Percentiles rank a stretch among this genome's conserved stretches.
Conservation (phyloP, 768 basidiomycete species). For the Leucocoprinus sp. region DNA sequence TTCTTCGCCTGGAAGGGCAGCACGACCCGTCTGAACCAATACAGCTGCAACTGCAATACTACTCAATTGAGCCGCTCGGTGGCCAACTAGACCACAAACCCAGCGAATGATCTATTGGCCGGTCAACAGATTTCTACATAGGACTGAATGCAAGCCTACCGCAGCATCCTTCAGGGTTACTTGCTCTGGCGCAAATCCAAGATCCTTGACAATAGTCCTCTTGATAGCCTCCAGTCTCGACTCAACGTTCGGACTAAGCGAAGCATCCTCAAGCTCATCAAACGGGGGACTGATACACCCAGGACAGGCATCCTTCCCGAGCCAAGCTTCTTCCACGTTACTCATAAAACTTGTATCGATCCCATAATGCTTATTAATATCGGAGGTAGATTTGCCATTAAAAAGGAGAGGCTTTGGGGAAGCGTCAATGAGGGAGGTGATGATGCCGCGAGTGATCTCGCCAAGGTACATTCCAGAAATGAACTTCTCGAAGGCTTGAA, state of each 20-base stretch:
- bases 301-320: constrained; percentile 26
- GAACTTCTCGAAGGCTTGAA: constrained; percentile 96
- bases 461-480: constrained; percentile 99
- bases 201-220: constrained; percentile 48
- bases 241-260: constrained; percentile 23
- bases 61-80: constrained; percentile 76
- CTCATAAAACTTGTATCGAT: constrained; percentile 93
- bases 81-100: constrained; percentile 69
- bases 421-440: constrained; percentile 76
- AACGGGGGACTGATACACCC: constrained; percentile 30
- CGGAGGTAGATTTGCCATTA: constrained; percentile 60
- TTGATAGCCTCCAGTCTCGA: constrained; percentile 47
- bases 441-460: constrained; percentile 81
- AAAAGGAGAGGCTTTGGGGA: constrained; percentile 69
- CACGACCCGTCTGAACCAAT: constrained; percentile 71
- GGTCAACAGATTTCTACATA: not conserved
- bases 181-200: constrained; percentile 50
- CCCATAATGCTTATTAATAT: constrained; percentile 87
- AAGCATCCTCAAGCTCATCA: constrained; percentile 24
- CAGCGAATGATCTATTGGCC: constrained; percentile 67
- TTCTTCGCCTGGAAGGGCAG: constrained; percentile 37
- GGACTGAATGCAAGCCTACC: constrained; percentile 22
- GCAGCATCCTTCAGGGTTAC: constrained; percentile 54
- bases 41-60: constrained; percentile 84
- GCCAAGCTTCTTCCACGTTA: constrained; percentile 72